Evolutionary conservation across 371 early-diverging fungal genomes (phyloP).

Genomic region (Mucor indicus): DNA sequence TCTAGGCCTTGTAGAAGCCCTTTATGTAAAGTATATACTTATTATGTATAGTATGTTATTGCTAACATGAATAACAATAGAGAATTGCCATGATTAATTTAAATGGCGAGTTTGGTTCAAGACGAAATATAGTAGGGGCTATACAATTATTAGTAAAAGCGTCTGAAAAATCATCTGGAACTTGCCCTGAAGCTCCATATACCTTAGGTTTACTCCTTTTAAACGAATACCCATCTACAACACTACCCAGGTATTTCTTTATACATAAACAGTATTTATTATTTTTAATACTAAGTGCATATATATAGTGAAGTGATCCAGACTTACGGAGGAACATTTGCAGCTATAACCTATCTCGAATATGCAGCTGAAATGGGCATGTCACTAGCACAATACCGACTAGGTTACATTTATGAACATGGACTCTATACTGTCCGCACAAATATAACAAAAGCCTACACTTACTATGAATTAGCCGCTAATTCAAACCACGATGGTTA

Average conservation of each 20-base stretch:
- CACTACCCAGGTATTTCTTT: constrained; percentile 28
- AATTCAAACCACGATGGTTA: constrained; percentile 12
- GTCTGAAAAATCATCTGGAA: constrained; percentile 27
- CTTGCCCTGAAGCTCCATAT: constrained; percentile 38
- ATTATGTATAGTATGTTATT: background rate
- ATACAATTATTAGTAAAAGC: constrained; percentile 31
- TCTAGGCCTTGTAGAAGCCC: constrained; percentile 62
- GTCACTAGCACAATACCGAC: constrained; percentile 23
- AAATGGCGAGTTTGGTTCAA: constrained; percentile 40
- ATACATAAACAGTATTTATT: background rate
- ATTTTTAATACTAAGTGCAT: background rate
- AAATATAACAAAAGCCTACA: constrained; percentile 22
- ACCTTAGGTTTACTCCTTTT: constrained; percentile 31
- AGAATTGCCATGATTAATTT: constrained; percentile 37
- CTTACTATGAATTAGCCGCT: constrained; percentile 30
- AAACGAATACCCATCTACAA: constrained; percentile 28
- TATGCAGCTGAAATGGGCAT: constrained; percentile 33
- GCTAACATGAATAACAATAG: constrained; percentile 7
- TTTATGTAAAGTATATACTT: constrained; percentile 49
- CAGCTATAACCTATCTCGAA: constrained; percentile 28
- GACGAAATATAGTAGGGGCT: constrained; percentile 25
- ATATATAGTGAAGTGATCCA: constrained; percentile 20
- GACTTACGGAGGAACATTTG: constrained; percentile 30
- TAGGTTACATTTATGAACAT: constrained; percentile 27
- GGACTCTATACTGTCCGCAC: constrained; percentile 26